Evolutionary conservation across 345 rosid genomes (phyloP).

Genomic region (Geranium brycei): DNA sequence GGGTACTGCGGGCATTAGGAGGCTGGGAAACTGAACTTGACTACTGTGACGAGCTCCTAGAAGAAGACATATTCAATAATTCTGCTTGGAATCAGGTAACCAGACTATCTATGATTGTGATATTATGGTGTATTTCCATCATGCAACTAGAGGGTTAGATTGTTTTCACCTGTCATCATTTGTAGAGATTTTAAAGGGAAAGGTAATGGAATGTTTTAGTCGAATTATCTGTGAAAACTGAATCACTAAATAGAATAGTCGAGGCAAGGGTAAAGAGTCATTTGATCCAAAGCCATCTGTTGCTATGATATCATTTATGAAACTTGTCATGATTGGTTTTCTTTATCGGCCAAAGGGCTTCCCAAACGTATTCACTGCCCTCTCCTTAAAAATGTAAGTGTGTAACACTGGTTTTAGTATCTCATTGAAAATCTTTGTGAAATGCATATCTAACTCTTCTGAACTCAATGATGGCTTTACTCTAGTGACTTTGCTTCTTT

Average conservation of each 20-base stretch:
- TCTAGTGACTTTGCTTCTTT: neutral
- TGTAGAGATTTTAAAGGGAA: neutral
- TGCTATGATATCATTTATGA: too few relatives aligned
- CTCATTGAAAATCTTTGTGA: neutral
- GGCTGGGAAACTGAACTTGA: slow-evolving; percentile 90
- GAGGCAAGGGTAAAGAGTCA: neutral
- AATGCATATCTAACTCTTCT: too few relatives aligned
- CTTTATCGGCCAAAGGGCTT: neutral
- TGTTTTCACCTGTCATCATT: neutral
- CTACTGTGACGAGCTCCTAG: slow-evolving; percentile 56
- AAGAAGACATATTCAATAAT: slow-evolving; percentile 75
- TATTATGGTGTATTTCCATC: neutral
- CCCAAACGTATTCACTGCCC: neutral
- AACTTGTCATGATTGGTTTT: neutral
- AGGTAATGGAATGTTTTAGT: neutral
- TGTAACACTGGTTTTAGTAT: too few relatives aligned
- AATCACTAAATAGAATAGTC: neutral
- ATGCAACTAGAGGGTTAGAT: neutral
- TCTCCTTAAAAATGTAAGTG: too few relatives aligned
- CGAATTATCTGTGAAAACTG: neutral
- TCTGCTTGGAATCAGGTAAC: slow-evolving; percentile 96
- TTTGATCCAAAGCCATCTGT: neutral
- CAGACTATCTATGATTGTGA: neutral
- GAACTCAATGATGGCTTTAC: neutral
- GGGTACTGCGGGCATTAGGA: slow-evolving; percentile 69